Percentiles rank a stretch among this genome's conserved stretches.
Evolutionary conservation across 106 monocot species (phyloP).

Genomic region (Acorus calamus): DNA sequence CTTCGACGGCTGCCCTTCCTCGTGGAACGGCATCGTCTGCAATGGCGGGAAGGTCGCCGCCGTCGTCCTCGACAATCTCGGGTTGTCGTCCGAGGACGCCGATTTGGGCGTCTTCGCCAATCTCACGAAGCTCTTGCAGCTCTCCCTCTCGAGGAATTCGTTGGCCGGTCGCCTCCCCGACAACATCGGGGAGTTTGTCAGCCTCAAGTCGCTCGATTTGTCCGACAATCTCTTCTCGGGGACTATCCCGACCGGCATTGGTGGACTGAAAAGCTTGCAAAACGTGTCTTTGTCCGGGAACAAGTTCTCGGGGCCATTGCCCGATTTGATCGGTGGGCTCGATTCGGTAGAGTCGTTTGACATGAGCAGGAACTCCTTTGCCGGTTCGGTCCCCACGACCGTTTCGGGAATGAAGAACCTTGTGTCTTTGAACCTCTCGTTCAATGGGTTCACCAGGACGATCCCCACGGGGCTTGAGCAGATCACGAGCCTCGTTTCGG

Average conservation of each 20-base stretch:
- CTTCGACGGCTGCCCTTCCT: constrained; percentile 89
- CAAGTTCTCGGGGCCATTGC: constrained; percentile 69
- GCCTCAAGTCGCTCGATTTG: constrained; percentile 69
- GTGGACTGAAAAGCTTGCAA: constrained; percentile 50
- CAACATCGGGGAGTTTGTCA: constrained; percentile 35
- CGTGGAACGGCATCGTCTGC: constrained; percentile 94
- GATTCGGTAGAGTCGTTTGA: constrained; percentile 57
- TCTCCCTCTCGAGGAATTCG: constrained; percentile 72
- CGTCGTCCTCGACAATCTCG: constrained; percentile 55
- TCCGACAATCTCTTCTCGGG: constrained; percentile 74
- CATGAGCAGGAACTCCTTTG: constrained; percentile 59
- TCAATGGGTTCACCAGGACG: constrained; percentile 41
- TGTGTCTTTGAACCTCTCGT: constrained; percentile 54
- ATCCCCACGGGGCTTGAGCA: constrained; percentile 49
- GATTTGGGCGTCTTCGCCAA: constrained; percentile 51
- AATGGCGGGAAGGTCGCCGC: constrained; percentile 58
- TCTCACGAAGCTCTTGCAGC: constrained; percentile 56
- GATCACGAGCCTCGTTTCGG: constrained; percentile 27
- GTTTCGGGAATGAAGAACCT: constrained; percentile 35
- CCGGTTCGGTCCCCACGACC: constrained; percentile 48
- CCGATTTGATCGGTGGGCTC: constrained; percentile 54
- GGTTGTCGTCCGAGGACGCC: constrained; percentile 28
- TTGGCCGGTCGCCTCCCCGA: constrained; percentile 43
- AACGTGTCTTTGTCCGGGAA: constrained; percentile 73
- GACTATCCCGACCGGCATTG: constrained; percentile 42